Evolutionary conservation across 2,329 filamentous ascomycete genomes (phyloP), one percentile per base, ranked within the genome.

Genomic region (Talaromyces sp.): DNA sequence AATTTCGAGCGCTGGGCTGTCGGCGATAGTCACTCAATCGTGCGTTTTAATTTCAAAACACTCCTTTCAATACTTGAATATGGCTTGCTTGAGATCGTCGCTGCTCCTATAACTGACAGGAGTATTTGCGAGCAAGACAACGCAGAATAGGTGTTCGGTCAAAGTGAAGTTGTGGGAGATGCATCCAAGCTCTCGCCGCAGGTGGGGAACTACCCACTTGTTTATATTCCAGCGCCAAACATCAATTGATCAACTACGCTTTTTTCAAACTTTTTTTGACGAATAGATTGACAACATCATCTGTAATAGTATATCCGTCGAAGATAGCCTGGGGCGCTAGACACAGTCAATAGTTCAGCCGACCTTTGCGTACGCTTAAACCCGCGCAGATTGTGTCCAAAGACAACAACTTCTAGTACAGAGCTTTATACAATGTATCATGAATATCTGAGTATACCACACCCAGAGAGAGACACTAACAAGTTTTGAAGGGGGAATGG

Each of bases 91-190:
- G 25, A 3, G 39, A 56, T 1, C 8, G 2, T 37, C 1, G 3
- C 31, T 37, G 3, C 31, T 37, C 9, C 45, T 57, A 49, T 31
- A 52, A 39, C 62, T 50, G 4, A 61, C 17, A 3, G 37, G 31
- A 31, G 17, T 25, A 11, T 25, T 31, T 43, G 60, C n/a, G 58
- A 31, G 54, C 22, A 4, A 3, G 41, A 27, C 33, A 54, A 47
- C 15, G 33, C 11, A 37, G n/a, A 33, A 41, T 27, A 11, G 39
- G 9, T 33, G 60, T 41, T 54, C 0, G 22, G 19, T 19, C 47
- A 45, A 47, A 33, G 9, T 50, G 59, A 61, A 52, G 33, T 61
- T 61, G 59, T 61, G 59, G 59, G 59, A 52, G 50, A 37, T 15
- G 25, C 57, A 52, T 31, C 33, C 25, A 52, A 61, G 59, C 59